These are phyloP conservation scores for Paramarasmius palmivorus DNA, from an alignment of 1,284 basidiomycete genomes.

Conservation along the genomic window DNA sequence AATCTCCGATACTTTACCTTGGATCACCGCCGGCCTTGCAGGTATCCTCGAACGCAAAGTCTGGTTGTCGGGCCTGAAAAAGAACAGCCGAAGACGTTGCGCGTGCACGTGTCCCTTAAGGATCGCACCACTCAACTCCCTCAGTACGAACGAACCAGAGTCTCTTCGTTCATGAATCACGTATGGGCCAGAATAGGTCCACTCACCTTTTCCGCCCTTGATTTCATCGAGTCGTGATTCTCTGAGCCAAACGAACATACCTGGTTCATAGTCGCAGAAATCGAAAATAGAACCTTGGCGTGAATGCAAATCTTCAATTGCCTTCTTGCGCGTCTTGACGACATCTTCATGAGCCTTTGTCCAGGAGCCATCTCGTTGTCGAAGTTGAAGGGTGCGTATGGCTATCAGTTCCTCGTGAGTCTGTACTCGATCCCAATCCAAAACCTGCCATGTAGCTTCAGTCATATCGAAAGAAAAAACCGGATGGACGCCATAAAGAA, in stretches of 20 bases:
- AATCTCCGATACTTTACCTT: background rate
- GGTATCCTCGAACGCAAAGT: background rate
- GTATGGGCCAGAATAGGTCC: background rate
- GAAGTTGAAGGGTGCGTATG: slow-evolving; percentile 4
- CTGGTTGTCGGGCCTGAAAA: background rate
- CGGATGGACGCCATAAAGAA: slow-evolving; percentile 16
- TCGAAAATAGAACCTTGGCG: background rate
- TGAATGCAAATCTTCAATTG: background rate
- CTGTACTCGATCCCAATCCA: slow-evolving; percentile 10
- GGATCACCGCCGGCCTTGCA: background rate
- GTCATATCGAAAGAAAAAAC: slow-evolving; percentile 20
- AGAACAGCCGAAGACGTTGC: background rate
- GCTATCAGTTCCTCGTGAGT: slow-evolving; percentile 14
- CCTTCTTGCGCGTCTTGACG: background rate
- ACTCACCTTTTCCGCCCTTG: background rate
- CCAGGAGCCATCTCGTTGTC: background rate
- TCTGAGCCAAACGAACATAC: background rate
- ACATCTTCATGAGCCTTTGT: background rate
- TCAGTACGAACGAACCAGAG: background rate
- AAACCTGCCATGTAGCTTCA: slow-evolving; percentile 17
- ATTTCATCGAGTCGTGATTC: background rate
- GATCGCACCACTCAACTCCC: background rate
- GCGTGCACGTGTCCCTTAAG: background rate
- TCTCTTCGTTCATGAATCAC: background rate
- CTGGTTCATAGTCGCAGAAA: background rate